A percentile compares a stretch with the other conserved stretches of the same genome.
These are phyloP conservation scores for Penicillium palitans DNA, from an alignment of 2,329 filamentous ascomycete species.

Conservation along the genomic window DNA sequence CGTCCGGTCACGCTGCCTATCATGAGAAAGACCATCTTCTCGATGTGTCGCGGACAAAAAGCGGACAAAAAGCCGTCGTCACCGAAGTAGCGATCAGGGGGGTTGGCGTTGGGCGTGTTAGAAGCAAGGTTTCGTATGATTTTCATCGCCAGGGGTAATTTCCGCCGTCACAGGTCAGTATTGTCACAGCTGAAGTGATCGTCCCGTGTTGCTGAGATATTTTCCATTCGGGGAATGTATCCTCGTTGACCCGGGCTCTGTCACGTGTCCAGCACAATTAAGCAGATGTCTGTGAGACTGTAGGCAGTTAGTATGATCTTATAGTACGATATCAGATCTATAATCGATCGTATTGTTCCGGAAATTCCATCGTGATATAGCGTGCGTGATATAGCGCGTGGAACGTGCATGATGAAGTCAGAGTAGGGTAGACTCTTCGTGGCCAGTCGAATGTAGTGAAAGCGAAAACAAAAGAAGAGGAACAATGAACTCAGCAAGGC, in stretches of 20 bases:
- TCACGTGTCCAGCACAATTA: background rate
- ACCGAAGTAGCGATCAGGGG: background rate
- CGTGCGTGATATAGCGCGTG: background rate
- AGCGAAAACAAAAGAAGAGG: background rate
- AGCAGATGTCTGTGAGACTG: background rate
- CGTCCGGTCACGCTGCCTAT: background rate
- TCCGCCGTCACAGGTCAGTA: background rate
- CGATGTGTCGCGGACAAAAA: background rate
- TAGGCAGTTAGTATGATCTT: background rate
- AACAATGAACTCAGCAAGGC: background rate
- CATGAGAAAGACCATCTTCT: background rate
- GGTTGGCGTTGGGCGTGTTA: background rate
- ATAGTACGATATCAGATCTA: background rate
- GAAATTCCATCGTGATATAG: background rate
- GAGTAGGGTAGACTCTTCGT: background rate
- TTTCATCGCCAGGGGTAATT: background rate
- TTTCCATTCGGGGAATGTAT: background rate
- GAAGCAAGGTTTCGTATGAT: background rate
- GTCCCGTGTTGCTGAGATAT: slow-evolving; percentile 7
- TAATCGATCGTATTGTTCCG: background rate
- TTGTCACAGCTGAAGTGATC: background rate
- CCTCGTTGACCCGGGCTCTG: background rate
- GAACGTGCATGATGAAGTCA: background rate
- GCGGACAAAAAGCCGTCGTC: background rate
- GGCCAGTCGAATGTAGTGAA: background rate